Base-by-base conservation (phyloP, 768 basidiomycete genomes). In the Pulveroboletus ravenelii region DNA sequence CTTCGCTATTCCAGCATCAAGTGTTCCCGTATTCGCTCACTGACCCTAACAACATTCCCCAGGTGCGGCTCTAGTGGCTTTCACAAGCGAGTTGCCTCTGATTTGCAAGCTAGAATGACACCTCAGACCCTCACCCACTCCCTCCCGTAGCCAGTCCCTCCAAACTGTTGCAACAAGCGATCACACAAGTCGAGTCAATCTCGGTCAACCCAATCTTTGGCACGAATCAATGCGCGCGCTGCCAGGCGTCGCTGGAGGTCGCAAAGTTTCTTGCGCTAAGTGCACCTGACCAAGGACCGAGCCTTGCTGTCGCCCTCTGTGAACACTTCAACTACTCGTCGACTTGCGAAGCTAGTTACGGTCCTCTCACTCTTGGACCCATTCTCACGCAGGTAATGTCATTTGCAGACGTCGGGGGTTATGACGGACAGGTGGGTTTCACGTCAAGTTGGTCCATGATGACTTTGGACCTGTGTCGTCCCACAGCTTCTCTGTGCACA, bases 311-410 rank as follows among this genome's bases (percentile, higher is more conserved):
- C 13, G 64, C 72, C 12, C 64, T 87, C n/a, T 89, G 87, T 71
- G 70, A 84, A 55, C 65, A 66, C 53, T 80, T 84, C 65, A 72
- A 77, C 41, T 74, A 84, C 62, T 72, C 76, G 0, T 68, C 67
- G 7, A 68, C 69, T 20, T 88, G 86, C 63, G 69, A 70, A 48
- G 69, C 67, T 14, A 74, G 66, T 27, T 84, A 72, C 61, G 75
- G 79, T 20, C 56, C 67, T 7, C 64, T 72, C 47, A 74, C 72
- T 5, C 62, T 81, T 15, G 87, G 87, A 0, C 68, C 82, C 4
- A 72, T 84, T 27, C 63, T 87, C 51, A 85, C 87, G 0, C 87
- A 89, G 64, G 85, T 89, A 10, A 54, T 84, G 35, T 79, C 85
- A 10, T 83, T 82, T 53, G 83, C 86, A 7, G 79, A 89, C 59